Conservation (phyloP, 306 rosid species). For the Rosa persica region DNA sequence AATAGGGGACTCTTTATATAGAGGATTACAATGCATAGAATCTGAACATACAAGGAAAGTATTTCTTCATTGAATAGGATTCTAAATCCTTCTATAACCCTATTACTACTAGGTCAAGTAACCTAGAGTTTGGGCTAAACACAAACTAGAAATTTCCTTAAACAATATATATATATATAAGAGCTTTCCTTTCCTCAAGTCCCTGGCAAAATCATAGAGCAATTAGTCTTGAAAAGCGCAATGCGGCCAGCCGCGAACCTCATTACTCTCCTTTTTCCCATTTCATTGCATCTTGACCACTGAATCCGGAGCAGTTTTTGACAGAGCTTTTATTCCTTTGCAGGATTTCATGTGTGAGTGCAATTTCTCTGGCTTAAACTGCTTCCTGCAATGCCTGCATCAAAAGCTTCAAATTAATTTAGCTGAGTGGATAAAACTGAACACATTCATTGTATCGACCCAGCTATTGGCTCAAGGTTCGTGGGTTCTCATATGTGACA, state of each 20-base stretch:
- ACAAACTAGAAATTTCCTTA: no score
- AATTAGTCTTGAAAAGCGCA: background rate
- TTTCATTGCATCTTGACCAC: conserved; percentile 30
- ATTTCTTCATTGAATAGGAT: no score
- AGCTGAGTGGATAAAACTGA: background rate
- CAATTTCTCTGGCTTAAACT: conserved; percentile 82
- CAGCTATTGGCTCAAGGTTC: background rate
- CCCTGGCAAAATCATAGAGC: background rate
- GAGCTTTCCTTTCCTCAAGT: background rate
- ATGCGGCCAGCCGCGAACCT: conserved; percentile 34
- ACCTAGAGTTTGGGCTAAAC: no score
- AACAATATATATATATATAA: no score
- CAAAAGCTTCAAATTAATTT: background rate
- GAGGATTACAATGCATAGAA: no score
- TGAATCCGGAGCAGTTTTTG: conserved; percentile 27
- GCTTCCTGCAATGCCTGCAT: conserved; percentile 87
- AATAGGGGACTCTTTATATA: no score
- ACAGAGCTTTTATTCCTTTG: conserved; percentile 55
- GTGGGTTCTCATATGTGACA: background rate
- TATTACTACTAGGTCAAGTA: no score
- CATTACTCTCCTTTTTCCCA: conserved; percentile 22
- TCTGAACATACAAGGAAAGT: no score
- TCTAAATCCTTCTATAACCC: no score
- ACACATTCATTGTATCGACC: no score
- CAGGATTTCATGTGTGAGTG: conserved; percentile 82